Evolutionary conservation across 2,329 filamentous ascomycete genomes (phyloP), one percentile per base, ranked within the genome.

Genomic region (Hortaea werneckii): DNA sequence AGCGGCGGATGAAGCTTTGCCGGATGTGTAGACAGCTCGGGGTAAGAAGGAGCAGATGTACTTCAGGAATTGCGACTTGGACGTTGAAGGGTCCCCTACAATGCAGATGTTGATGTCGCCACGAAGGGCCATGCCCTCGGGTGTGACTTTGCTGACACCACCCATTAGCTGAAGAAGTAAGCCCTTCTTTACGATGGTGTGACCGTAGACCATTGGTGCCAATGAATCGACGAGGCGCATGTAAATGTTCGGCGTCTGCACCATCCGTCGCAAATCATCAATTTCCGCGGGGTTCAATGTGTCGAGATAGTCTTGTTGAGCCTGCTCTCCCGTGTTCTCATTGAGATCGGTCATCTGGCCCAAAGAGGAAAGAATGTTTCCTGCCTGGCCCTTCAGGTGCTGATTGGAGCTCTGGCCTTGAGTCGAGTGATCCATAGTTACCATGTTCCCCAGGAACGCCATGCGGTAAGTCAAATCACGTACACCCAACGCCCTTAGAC

Each of bases 31-130:
- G 40, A 98, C 89, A 11, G 92, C 88, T 37, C 92, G 85, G 26
- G 92, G 92, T n/a, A 95, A 81, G 63, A 98, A 89, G 27, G 87
- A 92, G 73, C 89, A 95, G 53, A 98, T 85, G 61, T 98, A 98
- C 71, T 96, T 96, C 58, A 98, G 72, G 66, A 98, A 98, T 59
- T 98, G 92, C 29, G 89, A 95, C 66, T 98, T 98, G 54, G 87
- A 94, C 1, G 92, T 98, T 7, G 87, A 94, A 1, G 92, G 92
- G 62, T 98, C 92, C 49, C 92, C 92, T 48, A 98, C 92, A 56
- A 98, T 87, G 67, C 92, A 98, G 51, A 98, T 94, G 69, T 98
- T 98, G 73, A 98, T 89, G 62, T 98, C 92, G 55, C 92, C 92
- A 76, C 92, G 82, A 38, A 98, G 76, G 53, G 89, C 81, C 87